A percentile compares a stretch with the other conserved stretches of the same genome.
Conservation (phyloP, 352 stramenopile species). For the Globisporangium barbulae region DNA sequence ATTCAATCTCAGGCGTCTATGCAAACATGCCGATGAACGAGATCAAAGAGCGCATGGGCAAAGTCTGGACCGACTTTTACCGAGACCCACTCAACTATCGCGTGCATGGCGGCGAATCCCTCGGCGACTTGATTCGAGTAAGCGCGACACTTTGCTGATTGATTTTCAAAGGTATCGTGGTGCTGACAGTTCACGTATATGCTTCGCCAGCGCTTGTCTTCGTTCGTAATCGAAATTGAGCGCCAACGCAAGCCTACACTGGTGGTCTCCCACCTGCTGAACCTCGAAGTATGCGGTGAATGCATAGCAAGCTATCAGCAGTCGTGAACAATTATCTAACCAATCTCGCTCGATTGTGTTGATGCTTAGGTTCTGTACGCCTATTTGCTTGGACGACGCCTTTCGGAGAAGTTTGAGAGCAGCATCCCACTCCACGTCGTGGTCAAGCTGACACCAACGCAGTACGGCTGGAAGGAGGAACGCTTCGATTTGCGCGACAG, state of each 20-base stretch:
- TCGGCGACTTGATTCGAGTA: constrained; percentile 43
- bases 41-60: constrained; percentile 32
- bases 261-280: constrained; percentile 38
- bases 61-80: constrained; percentile 36
- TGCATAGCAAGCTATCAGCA: not conserved
- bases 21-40: constrained; percentile 37
- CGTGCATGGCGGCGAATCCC: constrained; percentile 41
- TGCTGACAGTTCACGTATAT: not conserved
- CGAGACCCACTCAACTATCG: constrained; percentile 49
- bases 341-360: not conserved
- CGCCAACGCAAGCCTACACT: constrained; percentile 40
- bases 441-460: constrained; percentile 43
- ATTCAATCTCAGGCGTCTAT: constrained; percentile 25
- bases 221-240: constrained; percentile 45
- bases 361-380: constrained; percentile 30
- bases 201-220: constrained; percentile 31
- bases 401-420: constrained; percentile 30
- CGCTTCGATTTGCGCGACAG: constrained; percentile 32
- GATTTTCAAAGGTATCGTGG: not conserved
- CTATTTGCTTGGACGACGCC: constrained; percentile 31
- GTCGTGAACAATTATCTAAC: not conserved
- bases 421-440: constrained; percentile 41
- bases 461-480: constrained; percentile 48
- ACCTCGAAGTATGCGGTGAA: constrained; percentile 28
- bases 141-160: not conserved